A percentile compares a stretch with the other conserved stretches of the same genome.
Evolutionary conservation across 2,329 filamentous ascomycete genomes (phyloP).

Genomic region (Pleochaeta shiraiana): DNA sequence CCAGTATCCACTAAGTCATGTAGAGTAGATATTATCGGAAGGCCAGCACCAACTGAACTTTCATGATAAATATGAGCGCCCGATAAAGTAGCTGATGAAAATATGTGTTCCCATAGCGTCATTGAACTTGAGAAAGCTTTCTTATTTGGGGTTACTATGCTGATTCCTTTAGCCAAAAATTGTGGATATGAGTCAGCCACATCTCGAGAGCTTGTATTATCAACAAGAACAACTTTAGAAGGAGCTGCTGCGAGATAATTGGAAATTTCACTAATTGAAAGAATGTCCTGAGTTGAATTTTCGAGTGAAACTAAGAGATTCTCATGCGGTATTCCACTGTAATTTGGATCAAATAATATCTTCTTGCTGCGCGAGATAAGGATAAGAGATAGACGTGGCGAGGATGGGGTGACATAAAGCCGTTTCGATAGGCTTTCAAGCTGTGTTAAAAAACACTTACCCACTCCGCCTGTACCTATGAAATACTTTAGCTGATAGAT

Average conservation of each 20-base stretch:
- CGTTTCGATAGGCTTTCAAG: constrained; percentile 45
- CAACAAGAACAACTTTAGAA: constrained; percentile 61
- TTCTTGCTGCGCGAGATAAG: constrained; percentile 75
- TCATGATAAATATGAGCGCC: constrained; percentile 87
- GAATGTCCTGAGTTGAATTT: constrained; percentile 32
- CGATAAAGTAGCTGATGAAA: constrained; percentile 42
- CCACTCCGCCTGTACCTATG: constrained; percentile 75
- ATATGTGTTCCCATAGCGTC: constrained; percentile 73
- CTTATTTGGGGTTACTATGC: constrained; percentile 93
- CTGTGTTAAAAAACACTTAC: constrained; percentile 74
- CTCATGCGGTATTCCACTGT: constrained; percentile 41
- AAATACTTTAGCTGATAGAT: not conserved
- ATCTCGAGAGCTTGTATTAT: constrained; percentile 86
- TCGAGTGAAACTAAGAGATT: constrained; percentile 39
- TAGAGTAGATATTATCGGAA: constrained; percentile 82
- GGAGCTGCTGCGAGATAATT: constrained; percentile 64
- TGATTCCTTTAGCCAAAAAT: constrained; percentile 64
- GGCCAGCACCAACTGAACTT: constrained; percentile 77
- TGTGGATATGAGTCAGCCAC: constrained; percentile 66
- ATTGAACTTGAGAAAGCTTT: constrained; percentile 81
- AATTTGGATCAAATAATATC: constrained; percentile 53
- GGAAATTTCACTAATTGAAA: constrained; percentile 35
- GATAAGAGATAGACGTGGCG: constrained; percentile 43
- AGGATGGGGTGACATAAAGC: constrained; percentile 28
- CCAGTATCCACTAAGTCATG: constrained; percentile 91